These are phyloP conservation scores for Priceomyces haplophilus DNA, from an alignment of 805 yeast species.

Conservation along the genomic window DNA sequence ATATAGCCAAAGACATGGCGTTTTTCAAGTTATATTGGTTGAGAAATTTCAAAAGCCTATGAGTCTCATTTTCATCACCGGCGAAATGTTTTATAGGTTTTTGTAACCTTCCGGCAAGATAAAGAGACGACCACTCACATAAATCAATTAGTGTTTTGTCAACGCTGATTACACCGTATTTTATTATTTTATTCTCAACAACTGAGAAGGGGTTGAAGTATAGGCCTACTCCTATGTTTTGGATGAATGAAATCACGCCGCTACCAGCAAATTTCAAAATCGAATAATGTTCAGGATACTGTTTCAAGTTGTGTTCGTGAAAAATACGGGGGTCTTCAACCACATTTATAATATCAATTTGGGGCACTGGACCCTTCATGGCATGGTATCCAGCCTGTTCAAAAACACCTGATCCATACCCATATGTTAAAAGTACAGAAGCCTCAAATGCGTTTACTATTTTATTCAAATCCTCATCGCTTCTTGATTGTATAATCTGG, in stretches of 20 bases:
- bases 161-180: constrained; percentile 82
- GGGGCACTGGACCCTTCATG: constrained; percentile 33
- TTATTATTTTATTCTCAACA: constrained; percentile 50
- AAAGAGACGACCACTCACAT: constrained; percentile 79
- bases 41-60: constrained; percentile 54
- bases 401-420: constrained; percentile 94
- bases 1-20: constrained; percentile 68
- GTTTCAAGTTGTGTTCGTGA: constrained; percentile 69
- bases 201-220: constrained; percentile 89
- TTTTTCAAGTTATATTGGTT: constrained; percentile 75
- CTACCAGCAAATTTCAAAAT: constrained; percentile 55
- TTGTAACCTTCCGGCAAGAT: constrained; percentile 89
- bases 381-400: constrained; percentile 51
- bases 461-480: constrained; percentile 43
- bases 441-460: constrained; percentile 61
- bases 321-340: constrained; percentile 73
- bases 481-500: constrained; percentile 46
- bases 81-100: constrained; percentile 82
- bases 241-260: constrained; percentile 48
- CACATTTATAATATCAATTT: constrained; percentile 81
- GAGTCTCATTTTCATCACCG: constrained; percentile 39
- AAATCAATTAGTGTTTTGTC: constrained; percentile 63
- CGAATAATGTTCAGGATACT: constrained; percentile 77
- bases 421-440: constrained; percentile 78
- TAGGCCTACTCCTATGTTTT: constrained; percentile 80